Conservation (phyloP, 805 yeast genomes). For the Saccharomycodes ludwigii region DNA sequence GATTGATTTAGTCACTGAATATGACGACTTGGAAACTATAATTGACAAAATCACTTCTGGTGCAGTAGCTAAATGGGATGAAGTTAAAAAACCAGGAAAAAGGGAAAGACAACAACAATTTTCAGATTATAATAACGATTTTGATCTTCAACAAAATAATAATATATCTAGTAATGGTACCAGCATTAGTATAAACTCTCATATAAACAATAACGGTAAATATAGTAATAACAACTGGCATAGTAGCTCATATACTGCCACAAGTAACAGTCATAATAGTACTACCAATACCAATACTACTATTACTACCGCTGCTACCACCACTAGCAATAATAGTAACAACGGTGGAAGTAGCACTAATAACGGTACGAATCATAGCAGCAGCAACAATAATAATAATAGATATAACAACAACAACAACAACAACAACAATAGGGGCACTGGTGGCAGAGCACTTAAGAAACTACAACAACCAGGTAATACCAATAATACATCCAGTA, state of each 20-base stretch:
- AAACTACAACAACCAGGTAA: constrained; percentile 9
- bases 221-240: too few relatives aligned
- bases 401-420: constrained; percentile 10
- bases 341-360: too few relatives aligned
- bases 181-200: too few relatives aligned
- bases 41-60: constrained; percentile 85
- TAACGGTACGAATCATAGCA: constrained; percentile 3
- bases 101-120: constrained; percentile 34
- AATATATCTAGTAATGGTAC: background rate
- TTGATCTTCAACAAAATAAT: background rate
- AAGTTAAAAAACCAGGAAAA: constrained; percentile 59
- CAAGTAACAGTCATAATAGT: too few relatives aligned
- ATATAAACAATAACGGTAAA: too few relatives aligned
- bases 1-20: constrained; percentile 60
- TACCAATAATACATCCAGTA: constrained; percentile 1
- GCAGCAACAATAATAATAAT: constrained; percentile 15
- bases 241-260: too few relatives aligned
- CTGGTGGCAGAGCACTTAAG: constrained; percentile 10
- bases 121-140: background rate
- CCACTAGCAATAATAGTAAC: too few relatives aligned
- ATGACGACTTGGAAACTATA: constrained; percentile 64
- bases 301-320: too few relatives aligned
- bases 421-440: constrained; percentile 8
- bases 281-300: too few relatives aligned
- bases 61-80: constrained; percentile 87